Evolutionary conservation across 2,329 filamentous ascomycete genomes (phyloP).

Genomic region (Decorospora gaudefroyi): DNA sequence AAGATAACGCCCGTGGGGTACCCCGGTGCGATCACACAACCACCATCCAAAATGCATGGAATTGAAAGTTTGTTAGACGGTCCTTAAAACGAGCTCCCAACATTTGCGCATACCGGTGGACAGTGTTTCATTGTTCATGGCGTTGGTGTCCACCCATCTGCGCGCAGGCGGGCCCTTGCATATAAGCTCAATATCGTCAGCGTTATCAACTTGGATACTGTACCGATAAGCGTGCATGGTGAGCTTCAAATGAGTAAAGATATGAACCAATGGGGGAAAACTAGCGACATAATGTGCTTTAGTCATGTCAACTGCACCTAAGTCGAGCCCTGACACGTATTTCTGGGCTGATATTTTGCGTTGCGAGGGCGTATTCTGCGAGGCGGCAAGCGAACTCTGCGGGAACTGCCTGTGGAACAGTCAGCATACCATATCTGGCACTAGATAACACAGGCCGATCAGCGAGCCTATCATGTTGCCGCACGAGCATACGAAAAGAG

Average conservation of each 20-base stretch:
- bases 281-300: constrained; percentile 24
- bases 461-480: constrained; percentile 8
- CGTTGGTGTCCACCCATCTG: constrained; percentile 39
- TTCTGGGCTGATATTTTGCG: constrained; percentile 32
- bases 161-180: constrained; percentile 24
- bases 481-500: constrained; percentile 2
- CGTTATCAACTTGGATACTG: constrained; percentile 19
- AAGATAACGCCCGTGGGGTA: constrained; percentile 36
- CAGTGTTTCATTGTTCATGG: constrained; percentile 41
- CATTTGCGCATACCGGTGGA: constrained; percentile 47
- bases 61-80: background rate
- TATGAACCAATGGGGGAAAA: constrained; percentile 39
- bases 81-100: constrained; percentile 34
- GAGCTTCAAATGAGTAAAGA: constrained; percentile 44
- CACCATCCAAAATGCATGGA: background rate
- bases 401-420: constrained; percentile 40
- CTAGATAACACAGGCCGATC: constrained; percentile 2
- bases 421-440: constrained; percentile 14
- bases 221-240: constrained; percentile 44
- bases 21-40: constrained; percentile 3
- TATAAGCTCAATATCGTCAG: constrained; percentile 11
- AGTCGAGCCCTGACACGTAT: constrained; percentile 26
- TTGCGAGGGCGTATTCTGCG: constrained; percentile 23
- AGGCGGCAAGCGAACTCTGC: constrained; percentile 26
- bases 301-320: constrained; percentile 20